These are phyloP conservation scores for Zea mays DNA, from an alignment of 176 grass and related monocot species.

Conservation along the genomic window Zm-B73-REFERENCE-NAM-5.0 NC_050103.1:49399001-49399500, in stretches of 20 bases:
- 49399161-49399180: constrained; percentile 85
- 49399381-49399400: constrained; percentile 10
- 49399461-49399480: constrained; percentile 22
- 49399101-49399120: neutral
- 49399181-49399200: constrained; percentile 72
- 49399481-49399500: neutral
- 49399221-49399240: constrained; percentile 89
- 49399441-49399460: neutral
- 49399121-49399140: constrained; percentile 74
- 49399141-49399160: constrained; percentile 69
- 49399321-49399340: neutral
- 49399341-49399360: neutral
- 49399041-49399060: neutral
- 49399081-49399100: constrained; percentile 19
- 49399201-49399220: constrained; percentile 90
- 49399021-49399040: neutral
- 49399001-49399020: neutral
- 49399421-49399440: neutral
- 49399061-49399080: constrained; percentile 19
- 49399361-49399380: neutral
- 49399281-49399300: constrained; percentile 4
- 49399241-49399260: constrained; percentile 11
- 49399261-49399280: constrained; percentile 31
- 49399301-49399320: neutral
- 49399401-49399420: neutral